Evolutionary conservation across 257 asterid species (phyloP), one percentile per base, ranked within the genome.

Genomic region (Fraxinus quadrangulata): DNA sequence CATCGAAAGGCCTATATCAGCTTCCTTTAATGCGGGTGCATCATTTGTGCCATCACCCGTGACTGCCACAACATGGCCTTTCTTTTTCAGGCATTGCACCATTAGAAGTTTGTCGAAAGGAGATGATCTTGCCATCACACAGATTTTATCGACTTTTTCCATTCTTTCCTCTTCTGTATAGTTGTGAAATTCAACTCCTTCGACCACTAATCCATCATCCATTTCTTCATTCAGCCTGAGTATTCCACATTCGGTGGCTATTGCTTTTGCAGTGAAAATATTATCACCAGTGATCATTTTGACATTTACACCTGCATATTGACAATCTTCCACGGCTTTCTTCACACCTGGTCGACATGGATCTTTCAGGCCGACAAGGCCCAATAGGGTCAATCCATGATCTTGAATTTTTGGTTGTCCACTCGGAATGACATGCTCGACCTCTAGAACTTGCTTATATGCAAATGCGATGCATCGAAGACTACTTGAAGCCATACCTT

Each of bases 261-360:
- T 88, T 33, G 98, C 92, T 66, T 71, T 89, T 33, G 98, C 97
- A 1, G 97, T 89, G 88, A 87, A 86, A 3, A 89, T 72, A 7
- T 92, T 94, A 84, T 94, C 97, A 1, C 96, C 96, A 0, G 97
- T 92, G 78, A 94, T 90, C 96, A 94, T 92, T 83, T 87, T 92
- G 75, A 94, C 80, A 2, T 42, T 68, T 65, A 91, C 96, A 0
- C 97, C 97, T 0, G 94, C 94, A 17, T 68, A 51, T 73, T 84
- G 90, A 49, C 97, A 91, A 34, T 79, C 90, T 68, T 86, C 82
- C 3, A 90, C 94, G 0, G 94, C 98, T 87, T 86, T 80, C 84
- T 78, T 90, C 70, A 82, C 90, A 4, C 90, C 91, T 0, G 96
- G 88, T 0, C 96, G 84, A 49, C 93, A 89, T 0, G 97, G 96